A percentile compares a stretch with the other conserved stretches of the same genome.
These are phyloP conservation scores for Metroxylon sagu DNA, from an alignment of 176 grass and related monocot genomes.

Conservation along the genomic window DNA sequence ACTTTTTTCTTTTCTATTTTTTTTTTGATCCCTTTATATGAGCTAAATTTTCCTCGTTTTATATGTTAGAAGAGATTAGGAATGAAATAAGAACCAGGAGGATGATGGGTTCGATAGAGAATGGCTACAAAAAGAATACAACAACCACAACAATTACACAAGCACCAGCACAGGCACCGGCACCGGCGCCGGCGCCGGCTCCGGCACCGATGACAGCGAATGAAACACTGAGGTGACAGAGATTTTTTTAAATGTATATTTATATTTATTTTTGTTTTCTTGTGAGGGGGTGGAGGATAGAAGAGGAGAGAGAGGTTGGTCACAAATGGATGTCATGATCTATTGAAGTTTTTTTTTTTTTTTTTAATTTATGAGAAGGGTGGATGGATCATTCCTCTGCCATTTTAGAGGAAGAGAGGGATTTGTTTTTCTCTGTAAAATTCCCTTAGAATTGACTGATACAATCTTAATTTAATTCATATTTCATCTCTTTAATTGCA, in stretches of 20 bases:
- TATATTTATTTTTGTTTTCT: background rate
- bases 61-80: conserved; percentile 10
- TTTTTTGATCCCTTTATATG: no score
- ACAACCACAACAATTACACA: conserved; percentile 3
- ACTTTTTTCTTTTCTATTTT: background rate
- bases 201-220: conserved; percentile 23
- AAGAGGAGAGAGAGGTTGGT: no score
- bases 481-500: no score
- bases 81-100: conserved; percentile 27
- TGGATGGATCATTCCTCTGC: no score
- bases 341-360: no score
- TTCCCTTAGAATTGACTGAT: no score
- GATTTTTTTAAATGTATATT: background rate
- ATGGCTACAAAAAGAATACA: conserved; percentile 14
- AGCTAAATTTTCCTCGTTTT: background rate
- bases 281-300: background rate
- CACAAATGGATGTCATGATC: no score
- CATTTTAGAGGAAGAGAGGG: no score
- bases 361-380: no score
- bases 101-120: conserved; percentile 27
- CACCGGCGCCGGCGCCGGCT: conserved; percentile 8
- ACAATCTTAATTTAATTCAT: no score
- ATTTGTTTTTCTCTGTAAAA: no score
- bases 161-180: background rate
- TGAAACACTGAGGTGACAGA: conserved; percentile 12